Evolutionary conservation across 257 asterid species (phyloP).

Genomic region (Solanum lycopersicoides): DNA sequence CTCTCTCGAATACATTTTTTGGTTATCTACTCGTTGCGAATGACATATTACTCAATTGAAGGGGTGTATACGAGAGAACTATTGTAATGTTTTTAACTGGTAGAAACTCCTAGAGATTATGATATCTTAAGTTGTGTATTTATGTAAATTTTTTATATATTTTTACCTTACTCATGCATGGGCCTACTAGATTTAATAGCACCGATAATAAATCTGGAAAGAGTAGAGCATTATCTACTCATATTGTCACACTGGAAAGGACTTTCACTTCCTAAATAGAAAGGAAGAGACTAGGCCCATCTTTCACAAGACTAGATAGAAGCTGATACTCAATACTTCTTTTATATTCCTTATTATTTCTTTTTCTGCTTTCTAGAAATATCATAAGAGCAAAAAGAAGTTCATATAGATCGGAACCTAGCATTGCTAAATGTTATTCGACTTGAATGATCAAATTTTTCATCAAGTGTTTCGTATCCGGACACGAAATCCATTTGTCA

Average conservation of each 20-base stretch:
- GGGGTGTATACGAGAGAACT: not conserved
- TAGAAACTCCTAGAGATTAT: not conserved
- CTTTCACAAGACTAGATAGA: not conserved
- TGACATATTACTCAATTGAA: too few species aligned
- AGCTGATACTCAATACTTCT: not conserved
- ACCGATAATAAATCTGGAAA: too few species aligned
- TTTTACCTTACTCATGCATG: not conserved
- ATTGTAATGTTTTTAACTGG: too few species aligned
- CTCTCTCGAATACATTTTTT: not conserved
- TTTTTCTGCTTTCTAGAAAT: too few species aligned
- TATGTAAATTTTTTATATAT: too few species aligned
- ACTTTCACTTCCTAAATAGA: not conserved
- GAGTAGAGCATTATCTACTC: not conserved
- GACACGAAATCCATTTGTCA: too few species aligned
- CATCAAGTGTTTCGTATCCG: not conserved
- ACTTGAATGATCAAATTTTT: not conserved
- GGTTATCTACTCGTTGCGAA: not conserved
- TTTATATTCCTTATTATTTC: not conserved
- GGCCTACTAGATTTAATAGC: not conserved
- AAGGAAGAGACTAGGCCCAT: rapidly evolving
- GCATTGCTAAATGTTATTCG: not conserved
- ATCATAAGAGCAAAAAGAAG: too few species aligned
- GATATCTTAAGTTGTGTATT: not conserved
- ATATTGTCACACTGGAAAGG: not conserved
- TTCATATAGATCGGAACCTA: not conserved